phyloP scores from a whole-genome alignment of 2,329 filamentous ascomycete genomes.

The Aspergillus sp. region DNA sequence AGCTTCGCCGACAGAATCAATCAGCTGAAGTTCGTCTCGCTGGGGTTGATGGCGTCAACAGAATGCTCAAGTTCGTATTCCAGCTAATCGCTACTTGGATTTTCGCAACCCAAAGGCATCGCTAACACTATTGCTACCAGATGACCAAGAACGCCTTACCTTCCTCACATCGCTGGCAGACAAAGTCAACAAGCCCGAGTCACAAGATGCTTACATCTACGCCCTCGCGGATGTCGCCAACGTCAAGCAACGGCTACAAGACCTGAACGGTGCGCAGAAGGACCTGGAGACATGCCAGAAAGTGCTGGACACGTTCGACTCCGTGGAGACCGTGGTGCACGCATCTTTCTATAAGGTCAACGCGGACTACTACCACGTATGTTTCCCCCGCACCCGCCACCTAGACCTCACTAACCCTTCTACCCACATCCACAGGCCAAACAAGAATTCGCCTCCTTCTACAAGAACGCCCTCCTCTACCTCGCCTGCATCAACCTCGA shows the following conservation, averaged over 20 bases:
- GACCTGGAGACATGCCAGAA: slow-evolving; percentile 85
- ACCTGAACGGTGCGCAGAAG: slow-evolving; percentile 79
- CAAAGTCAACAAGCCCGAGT: slow-evolving; percentile 88
- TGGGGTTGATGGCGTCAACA: slow-evolving; percentile 83
- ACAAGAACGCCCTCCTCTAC: slow-evolving; percentile 95
- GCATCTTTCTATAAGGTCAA: slow-evolving; percentile 95
- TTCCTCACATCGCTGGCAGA: slow-evolving; percentile 83
- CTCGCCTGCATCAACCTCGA: slow-evolving; percentile 90
- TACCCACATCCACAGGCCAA: slow-evolving; percentile 57
- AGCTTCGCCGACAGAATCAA: slow-evolving; percentile 99
- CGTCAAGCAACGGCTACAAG: slow-evolving; percentile 77
- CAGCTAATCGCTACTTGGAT: neutral
- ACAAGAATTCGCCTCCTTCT: slow-evolving; percentile 92
- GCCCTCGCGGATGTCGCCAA: slow-evolving; percentile 86
- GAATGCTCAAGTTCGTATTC: slow-evolving; percentile 59
- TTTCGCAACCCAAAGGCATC: neutral
- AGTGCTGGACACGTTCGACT: slow-evolving; percentile 88
- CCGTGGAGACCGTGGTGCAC: slow-evolving; percentile 92
- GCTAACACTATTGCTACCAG: slow-evolving; percentile 51
- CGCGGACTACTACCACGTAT: slow-evolving; percentile 86
- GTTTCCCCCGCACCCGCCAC: slow-evolving; percentile 14
- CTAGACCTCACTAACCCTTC: neutral
- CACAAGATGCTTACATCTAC: slow-evolving; percentile 94
- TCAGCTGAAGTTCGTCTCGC: slow-evolving; percentile 91
- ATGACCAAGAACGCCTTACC: slow-evolving; percentile 78